phyloP scores from a whole-genome alignment of 768 basidiomycete species.

The Hericium alpestre region DNA sequence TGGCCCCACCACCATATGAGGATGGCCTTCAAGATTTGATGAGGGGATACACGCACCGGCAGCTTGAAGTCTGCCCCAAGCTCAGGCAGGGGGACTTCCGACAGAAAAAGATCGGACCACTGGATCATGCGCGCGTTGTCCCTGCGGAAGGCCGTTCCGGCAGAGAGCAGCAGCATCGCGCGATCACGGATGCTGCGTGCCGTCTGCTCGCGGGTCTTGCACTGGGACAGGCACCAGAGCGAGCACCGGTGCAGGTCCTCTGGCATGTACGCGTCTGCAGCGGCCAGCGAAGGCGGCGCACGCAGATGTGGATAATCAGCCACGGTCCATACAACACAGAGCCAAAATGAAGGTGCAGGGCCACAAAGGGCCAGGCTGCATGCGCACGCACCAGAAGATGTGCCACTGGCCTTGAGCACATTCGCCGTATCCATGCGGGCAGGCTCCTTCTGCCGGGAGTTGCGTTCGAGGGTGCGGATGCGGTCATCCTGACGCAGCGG shows the following conservation, averaged over 20 bases:
- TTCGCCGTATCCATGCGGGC: not conserved
- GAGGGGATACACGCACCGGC: no score
- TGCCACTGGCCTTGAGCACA: not conserved
- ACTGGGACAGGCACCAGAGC: not conserved
- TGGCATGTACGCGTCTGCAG: not conserved
- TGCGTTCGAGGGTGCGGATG: not conserved
- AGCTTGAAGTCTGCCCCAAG: no score
- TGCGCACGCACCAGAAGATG: not conserved
- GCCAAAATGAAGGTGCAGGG: no score
- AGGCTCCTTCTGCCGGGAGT: not conserved
- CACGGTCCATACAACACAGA: no score
- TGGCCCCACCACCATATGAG: not conserved
- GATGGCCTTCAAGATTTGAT: no score
- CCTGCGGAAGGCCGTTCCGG: no score
- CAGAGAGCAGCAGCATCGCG: not conserved
- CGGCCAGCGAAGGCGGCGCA: no score
- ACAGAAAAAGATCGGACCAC: no score
- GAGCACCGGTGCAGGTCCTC: not conserved
- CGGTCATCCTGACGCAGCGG: not conserved
- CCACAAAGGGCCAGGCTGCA: no score
- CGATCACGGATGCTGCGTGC: not conserved
- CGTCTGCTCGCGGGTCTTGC: not conserved
- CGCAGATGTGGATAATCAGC: no score
- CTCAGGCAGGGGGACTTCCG: no score
- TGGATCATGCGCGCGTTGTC: no score